Evolutionary conservation across 73 alveolate species (phyloP), one percentile per base, ranked within the genome.

Genomic region (Urostyla sp.): DNA sequence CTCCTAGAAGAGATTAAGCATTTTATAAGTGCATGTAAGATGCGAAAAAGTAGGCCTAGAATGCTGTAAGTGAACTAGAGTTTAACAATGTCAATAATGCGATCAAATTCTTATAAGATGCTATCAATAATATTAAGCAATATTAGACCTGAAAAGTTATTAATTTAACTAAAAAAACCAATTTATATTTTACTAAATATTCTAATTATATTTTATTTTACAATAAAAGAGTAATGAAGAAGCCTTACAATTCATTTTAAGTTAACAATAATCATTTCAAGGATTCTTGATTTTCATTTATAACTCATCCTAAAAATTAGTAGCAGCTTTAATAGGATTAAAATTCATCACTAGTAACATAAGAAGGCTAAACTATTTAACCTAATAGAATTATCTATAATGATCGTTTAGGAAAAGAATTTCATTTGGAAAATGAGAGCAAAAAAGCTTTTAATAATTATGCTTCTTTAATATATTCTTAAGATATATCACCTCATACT

Each of bases 41-140:
- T 36, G 80, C 80, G 6, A 66, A 66, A 28, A 66, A 66, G 46
- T 40, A 43, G 46, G 43, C 80, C 5, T 45, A 66, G 43, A 66
- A 66, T 66, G 80, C 80, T 1, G 43, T 66, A 6, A 66, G 80
- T 45, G 80, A 66, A 48, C 24, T 66, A 44, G 80, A 66, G 50
- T 66, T 66, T 24, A 66, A 44, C 46, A 66, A 66, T 66, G 66
- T 66, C 3, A 26, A 16, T 18, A 66, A 66, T 28, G 80, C 80
- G 16, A 44, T 66, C 66, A 66, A 66, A 44, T 66, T 66, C 66
- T 45, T 66, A 13, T 40, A 26, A 28, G 80, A 66, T 8, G 80
- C 80, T 6, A 16, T 66, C 49, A 16, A 5, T 5, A 5, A 20
- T 1, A 20, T 66, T 2, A 20, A 66, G 43, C 80, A 50, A 2